A percentile compares a stretch with the other conserved stretches of the same genome.
These are phyloP conservation scores for Phaeosphaeriaceae sp. DNA, from an alignment of 2,329 filamentous ascomycete species.

Conservation along the genomic window DNA sequence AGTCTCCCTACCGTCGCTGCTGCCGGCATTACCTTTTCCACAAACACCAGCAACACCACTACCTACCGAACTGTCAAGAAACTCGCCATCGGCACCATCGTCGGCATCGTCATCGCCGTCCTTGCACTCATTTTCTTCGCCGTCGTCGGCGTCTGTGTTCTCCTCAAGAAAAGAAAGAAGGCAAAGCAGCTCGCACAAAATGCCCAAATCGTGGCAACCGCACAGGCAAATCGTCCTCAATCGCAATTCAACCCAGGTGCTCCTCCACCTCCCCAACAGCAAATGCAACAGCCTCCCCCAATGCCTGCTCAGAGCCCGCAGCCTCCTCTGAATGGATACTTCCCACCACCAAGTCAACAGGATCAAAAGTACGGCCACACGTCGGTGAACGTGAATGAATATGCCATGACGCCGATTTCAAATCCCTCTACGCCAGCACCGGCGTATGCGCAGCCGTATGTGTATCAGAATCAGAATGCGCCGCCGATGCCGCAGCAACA, in stretches of 20 bases:
- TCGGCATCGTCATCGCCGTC: conserved; percentile 27
- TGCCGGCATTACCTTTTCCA: not conserved
- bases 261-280: conserved; percentile 6
- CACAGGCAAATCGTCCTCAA: conserved; percentile 21
- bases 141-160: conserved; percentile 23
- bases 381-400: conserved; percentile 24
- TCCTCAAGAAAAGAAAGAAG: conserved; percentile 29
- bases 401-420: conserved; percentile 21
- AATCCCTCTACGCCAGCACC: conserved; percentile 33
- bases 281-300: conserved; percentile 10
- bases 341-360: conserved; percentile 6
- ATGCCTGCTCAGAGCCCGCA: conserved; percentile 10
- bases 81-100: conserved; percentile 23
- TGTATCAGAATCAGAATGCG: not conserved
- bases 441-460: conserved; percentile 27
- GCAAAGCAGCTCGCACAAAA: conserved; percentile 22
- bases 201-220: conserved; percentile 19
- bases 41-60: not conserved
- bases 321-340: conserved; percentile 13
- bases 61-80: conserved; percentile 20
- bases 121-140: conserved; percentile 25
- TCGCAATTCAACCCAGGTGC: conserved; percentile 11
- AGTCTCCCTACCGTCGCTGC: conserved; percentile 19
- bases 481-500: conserved; percentile 8
- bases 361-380: conserved; percentile 25